Evolutionary conservation across 371 early-diverging fungal genomes (phyloP), one percentile per base, ranked within the genome.

Genomic region (Lichtheimia ramosa): DNA sequence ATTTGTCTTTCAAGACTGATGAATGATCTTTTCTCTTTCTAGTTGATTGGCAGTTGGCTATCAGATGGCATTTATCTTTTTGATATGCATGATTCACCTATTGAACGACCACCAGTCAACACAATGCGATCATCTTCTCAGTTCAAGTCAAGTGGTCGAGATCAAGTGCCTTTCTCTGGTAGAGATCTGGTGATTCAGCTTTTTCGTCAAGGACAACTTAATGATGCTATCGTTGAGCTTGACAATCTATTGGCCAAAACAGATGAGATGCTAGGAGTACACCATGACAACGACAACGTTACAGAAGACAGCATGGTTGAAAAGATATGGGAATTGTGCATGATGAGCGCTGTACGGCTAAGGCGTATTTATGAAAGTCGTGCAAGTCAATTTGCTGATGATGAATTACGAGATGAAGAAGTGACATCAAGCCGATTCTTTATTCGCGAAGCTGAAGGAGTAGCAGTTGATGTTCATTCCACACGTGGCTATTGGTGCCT

Each of bases 1-100:
- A 28, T 34, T 3, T 25, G 3, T 3, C 10, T 23, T 10, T 23
- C 12, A 25, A 43, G 0, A 51, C 21, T 8, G 12, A 51, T 52
- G 20, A n/a, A 18, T 18, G 23, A 8, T 18, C n/a, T n/a, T n/a
- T n/a, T n/a, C n/a, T n/a, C n/a, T 52, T 52, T 6, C n/a, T 28
- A 85, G 69, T 53, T 89, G 5, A 51, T 90, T 43, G 88, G 85
- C 7, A 88, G 84, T 52, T 89, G 89, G 87, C 74, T 78, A 53
- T 69, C 73, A 0, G 80, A 82, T 50, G 64, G 64, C 25, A 71
- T 87, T 7, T 87, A 84, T 51, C 51, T 89, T 27, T 88, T 90
- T 62, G 77, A 88, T 52, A 77, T 85, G 13, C 66, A 81, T 27
- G 76, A 76, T 27, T 61, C 70, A 2, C 68, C 68, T 42, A 43